phyloP scores from a whole-genome alignment of 75 land plant genomes.

The Adiantum capillusveneris region DNA sequence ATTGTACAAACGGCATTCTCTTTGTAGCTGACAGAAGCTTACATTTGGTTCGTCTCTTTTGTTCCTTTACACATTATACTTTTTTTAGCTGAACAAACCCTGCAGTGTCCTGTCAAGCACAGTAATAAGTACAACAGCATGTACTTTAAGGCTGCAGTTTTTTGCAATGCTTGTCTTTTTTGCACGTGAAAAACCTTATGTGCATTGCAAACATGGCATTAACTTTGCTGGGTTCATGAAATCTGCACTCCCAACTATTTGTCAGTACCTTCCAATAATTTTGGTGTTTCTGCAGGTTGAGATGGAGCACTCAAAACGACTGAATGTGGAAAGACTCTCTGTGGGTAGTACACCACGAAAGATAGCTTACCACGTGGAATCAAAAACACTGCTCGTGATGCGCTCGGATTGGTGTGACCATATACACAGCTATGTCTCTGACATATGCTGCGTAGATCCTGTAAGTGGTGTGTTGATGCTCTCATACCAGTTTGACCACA shows the following conservation, averaged over 20 bases:
- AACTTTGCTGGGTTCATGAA: no score
- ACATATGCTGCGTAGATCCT: conserved; percentile 88
- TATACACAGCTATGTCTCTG: conserved; percentile 39
- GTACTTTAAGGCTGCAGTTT: no score
- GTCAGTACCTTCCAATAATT: background rate
- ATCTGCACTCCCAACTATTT: background rate
- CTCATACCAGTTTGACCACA: conserved; percentile 47
- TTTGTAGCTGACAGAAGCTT: conserved; percentile 88
- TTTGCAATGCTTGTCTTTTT: no score
- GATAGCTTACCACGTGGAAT: conserved; percentile 68
- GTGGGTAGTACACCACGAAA: conserved; percentile 72
- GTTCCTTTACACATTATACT: no score
- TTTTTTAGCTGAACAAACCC: no score
- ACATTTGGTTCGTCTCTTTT: conserved; percentile 58
- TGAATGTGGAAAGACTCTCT: conserved; percentile 75
- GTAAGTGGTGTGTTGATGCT: conserved; percentile 64
- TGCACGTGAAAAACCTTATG: no score
- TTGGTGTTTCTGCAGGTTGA: conserved; percentile 56
- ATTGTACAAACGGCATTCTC: conserved; percentile 81
- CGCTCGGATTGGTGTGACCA: conserved; percentile 43
- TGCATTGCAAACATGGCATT: no score
- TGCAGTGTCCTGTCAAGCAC: no score
- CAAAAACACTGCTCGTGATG: conserved; percentile 68
- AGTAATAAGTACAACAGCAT: no score
- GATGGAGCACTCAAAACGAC: conserved; percentile 79